These are phyloP conservation scores for Podospora comata DNA, from an alignment of 495 filamentous ascomycete genomes.

Conservation along the genomic window DNA sequence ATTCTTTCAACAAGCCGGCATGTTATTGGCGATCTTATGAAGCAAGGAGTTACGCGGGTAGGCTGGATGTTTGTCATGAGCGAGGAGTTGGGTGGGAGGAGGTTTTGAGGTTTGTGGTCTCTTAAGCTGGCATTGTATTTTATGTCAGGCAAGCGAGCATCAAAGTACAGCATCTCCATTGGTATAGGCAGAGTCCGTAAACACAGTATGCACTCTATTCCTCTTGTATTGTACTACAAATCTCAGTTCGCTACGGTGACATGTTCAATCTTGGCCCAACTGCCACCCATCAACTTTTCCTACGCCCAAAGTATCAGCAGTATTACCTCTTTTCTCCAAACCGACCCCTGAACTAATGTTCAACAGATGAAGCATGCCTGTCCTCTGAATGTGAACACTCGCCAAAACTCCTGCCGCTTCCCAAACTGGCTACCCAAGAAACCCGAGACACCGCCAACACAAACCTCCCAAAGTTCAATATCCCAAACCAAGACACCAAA, in stretches of 20 bases:
- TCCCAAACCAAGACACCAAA: neutral
- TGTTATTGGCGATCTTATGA: neutral
- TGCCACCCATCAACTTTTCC: neutral
- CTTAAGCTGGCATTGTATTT: neutral
- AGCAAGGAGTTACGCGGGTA: neutral
- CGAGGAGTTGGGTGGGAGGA: neutral
- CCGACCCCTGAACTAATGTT: neutral
- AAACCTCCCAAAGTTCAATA: neutral
- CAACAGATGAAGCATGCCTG: neutral
- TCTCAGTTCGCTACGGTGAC: neutral
- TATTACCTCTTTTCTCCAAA: neutral
- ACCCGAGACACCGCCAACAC: neutral
- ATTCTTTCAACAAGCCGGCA: neutral
- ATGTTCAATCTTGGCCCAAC: neutral
- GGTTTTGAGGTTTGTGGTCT: neutral
- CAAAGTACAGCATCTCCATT: neutral
- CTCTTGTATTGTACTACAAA: neutral
- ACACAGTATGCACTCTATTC: neutral
- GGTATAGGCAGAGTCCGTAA: neutral
- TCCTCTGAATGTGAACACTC: neutral
- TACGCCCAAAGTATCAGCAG: neutral
- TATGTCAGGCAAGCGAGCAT: neutral
- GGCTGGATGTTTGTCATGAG: neutral
- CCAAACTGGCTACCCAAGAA: neutral
- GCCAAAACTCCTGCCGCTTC: neutral